These are phyloP conservation scores for Candida hispaniensis DNA, from an alignment of 805 yeast species.

Conservation along the genomic window DNA sequence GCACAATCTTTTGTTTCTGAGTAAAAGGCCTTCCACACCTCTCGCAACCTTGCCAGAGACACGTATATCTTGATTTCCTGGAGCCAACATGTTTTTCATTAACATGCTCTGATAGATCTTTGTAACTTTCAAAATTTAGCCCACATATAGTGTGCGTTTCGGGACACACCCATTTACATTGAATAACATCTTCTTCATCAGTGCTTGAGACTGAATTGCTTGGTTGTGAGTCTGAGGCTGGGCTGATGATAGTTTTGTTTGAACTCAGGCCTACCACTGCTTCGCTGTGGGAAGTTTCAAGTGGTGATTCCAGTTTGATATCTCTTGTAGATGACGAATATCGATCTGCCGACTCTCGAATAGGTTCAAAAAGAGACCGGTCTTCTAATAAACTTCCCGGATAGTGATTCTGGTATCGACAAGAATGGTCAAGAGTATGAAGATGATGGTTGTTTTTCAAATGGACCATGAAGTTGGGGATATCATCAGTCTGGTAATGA, in stretches of 20 bases:
- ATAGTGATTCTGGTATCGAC: constrained; percentile 17
- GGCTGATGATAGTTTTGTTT: not conserved
- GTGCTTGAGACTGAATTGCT: not conserved
- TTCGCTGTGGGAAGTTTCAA: too few relatives aligned
- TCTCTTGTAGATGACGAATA: constrained; percentile 7
- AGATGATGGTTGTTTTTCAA: constrained; percentile 36
- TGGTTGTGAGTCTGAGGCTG: not conserved
- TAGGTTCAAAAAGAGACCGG: constrained; percentile 12
- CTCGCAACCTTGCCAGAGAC: constrained; percentile 72
- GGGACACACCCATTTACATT: constrained; percentile 8
- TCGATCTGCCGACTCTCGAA: constrained; percentile 2
- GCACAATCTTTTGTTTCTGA: constrained; percentile 74
- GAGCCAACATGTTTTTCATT: constrained; percentile 57
- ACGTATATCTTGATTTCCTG: constrained; percentile 57
- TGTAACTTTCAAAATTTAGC: constrained; percentile 39
- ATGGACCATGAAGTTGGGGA: constrained; percentile 50
- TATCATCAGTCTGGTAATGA: constrained; percentile 42
- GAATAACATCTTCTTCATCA: not conserved
- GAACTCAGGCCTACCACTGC: constrained; percentile 1
- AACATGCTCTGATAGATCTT: constrained; percentile 62
- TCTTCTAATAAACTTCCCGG: constrained; percentile 18
- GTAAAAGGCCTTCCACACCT: constrained; percentile 50
- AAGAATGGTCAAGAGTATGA: constrained; percentile 22
- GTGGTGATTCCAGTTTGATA: constrained; percentile 5
- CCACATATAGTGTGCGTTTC: constrained; percentile 37